Percentiles rank a stretch among this genome's conserved stretches.
These are phyloP conservation scores for Bacterosira constricta DNA, from an alignment of 108 stramenopile genomes.

Conservation along the genomic window DNA sequence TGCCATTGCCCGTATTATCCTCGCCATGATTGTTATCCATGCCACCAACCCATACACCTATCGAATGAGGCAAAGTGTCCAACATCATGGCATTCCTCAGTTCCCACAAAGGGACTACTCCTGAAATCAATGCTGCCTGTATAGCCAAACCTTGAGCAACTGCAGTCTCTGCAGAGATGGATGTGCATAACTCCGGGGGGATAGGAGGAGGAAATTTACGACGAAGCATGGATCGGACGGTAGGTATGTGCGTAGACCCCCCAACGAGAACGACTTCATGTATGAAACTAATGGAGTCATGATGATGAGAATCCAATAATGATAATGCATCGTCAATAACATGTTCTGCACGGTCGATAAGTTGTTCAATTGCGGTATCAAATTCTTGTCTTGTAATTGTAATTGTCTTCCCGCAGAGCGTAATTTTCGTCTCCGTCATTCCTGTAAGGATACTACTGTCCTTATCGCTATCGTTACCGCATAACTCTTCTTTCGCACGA, in stretches of 20 bases:
- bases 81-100: constrained; percentile 81
- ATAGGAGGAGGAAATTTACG: constrained; percentile 58
- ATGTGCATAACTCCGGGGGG: constrained; percentile 63
- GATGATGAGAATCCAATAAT: constrained; percentile 3
- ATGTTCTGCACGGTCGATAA: constrained; percentile 43
- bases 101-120: constrained; percentile 62
- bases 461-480: constrained; percentile 49
- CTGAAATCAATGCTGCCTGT: constrained; percentile 74
- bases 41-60: constrained; percentile 64
- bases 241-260: constrained; percentile 74
- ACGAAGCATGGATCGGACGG: constrained; percentile 67
- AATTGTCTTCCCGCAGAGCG: constrained; percentile 10
- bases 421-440: constrained; percentile 34
- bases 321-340: constrained; percentile 50
- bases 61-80: constrained; percentile 81
- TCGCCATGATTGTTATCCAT: background rate
- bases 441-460: background rate
- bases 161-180: constrained; percentile 73
- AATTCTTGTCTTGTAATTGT: constrained; percentile 50
- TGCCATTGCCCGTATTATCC: background rate
- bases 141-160: constrained; percentile 85
- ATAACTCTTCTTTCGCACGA: constrained; percentile 73
- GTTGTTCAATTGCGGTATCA: constrained; percentile 41
- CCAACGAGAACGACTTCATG: constrained; percentile 85
- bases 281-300: constrained; percentile 20